A percentile compares a stretch with the other conserved stretches of the same genome.
These are phyloP conservation scores for Aspergillus fumigatiaffinis DNA, from an alignment of 2,329 filamentous ascomycete species.

Conservation along the genomic window DNA sequence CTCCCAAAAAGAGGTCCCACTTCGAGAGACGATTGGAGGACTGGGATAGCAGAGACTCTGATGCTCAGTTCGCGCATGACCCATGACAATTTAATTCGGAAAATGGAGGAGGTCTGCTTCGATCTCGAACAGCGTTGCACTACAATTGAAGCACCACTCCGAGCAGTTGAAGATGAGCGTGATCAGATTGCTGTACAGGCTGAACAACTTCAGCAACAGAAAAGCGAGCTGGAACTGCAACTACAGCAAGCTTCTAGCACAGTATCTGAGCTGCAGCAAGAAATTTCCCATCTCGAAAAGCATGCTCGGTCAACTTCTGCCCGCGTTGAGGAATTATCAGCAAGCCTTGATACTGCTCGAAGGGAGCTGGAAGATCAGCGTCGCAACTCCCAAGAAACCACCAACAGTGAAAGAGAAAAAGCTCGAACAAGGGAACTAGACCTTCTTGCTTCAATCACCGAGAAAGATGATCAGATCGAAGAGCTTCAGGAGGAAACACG, in stretches of 20 bases:
- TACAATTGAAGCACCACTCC: constrained; percentile 52
- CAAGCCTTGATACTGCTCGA: constrained; percentile 29
- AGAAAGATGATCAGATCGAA: constrained; percentile 44
- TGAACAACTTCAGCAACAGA: constrained; percentile 31
- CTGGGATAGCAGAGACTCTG: constrained; percentile 44
- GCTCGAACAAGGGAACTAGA: constrained; percentile 40
- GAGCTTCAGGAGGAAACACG: constrained; percentile 37
- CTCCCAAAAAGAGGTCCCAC: constrained; percentile 12
- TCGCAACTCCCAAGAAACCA: constrained; percentile 27
- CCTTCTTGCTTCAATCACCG: constrained; percentile 39
- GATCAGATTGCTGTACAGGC: constrained; percentile 32
- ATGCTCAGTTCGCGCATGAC: constrained; percentile 40
- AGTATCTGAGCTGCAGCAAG: constrained; percentile 38
- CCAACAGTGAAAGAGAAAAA: constrained; percentile 23
- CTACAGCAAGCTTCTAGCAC: constrained; percentile 33
- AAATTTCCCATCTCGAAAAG: constrained; percentile 34
- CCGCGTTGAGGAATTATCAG: constrained; percentile 36
- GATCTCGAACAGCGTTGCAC: constrained; percentile 56
- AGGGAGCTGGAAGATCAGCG: constrained; percentile 36
- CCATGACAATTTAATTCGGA: constrained; percentile 45
- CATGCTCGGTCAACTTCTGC: constrained; percentile 37
- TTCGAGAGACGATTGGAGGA: constrained; percentile 47
- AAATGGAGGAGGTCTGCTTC: constrained; percentile 51
- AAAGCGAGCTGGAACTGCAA: constrained; percentile 35
- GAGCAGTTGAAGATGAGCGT: constrained; percentile 35